Conservation (phyloP, 306 rosid genomes). For the Quercus engelmannii region DNA sequence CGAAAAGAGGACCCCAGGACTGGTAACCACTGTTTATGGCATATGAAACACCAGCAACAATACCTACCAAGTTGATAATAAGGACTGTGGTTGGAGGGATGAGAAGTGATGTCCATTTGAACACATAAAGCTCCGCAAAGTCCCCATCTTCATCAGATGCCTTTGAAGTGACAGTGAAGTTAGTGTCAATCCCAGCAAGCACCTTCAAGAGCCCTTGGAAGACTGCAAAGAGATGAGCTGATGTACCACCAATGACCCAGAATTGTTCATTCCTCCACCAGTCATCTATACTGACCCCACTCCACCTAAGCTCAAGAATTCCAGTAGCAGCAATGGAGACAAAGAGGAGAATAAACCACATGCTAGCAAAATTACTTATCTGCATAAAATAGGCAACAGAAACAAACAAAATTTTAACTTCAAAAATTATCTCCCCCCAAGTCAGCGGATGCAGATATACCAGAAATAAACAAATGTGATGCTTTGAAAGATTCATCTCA, state of each 20-base stretch:
- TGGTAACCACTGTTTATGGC: constrained; percentile 93
- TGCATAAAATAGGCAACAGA: constrained; percentile 32
- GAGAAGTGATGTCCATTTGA: constrained; percentile 93
- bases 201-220: constrained; percentile 95
- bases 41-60: constrained; percentile 88
- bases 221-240: constrained; percentile 96
- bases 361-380: constrained; percentile 97
- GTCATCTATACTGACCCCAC: constrained; percentile 96
- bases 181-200: constrained; percentile 91
- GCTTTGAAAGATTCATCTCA: neutral
- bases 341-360: constrained; percentile 97
- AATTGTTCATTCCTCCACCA: constrained; percentile 99
- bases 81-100: constrained; percentile 94
- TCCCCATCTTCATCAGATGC: constrained; percentile 91
- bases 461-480: neutral
- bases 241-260: constrained; percentile 99
- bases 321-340: constrained; percentile 87
- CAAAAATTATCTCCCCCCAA: neutral
- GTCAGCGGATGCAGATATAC: neutral
- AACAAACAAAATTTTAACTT: neutral
- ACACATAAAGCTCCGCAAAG: constrained; percentile 83
- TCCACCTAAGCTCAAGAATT: constrained; percentile 99
- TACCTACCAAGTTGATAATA: constrained; percentile 70
- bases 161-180: constrained; percentile 92
- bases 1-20: constrained; percentile 93